These are phyloP conservation scores for Bryopsis sp. DNA, from an alignment of 139 green algal species.

Conservation along the genomic window DNA sequence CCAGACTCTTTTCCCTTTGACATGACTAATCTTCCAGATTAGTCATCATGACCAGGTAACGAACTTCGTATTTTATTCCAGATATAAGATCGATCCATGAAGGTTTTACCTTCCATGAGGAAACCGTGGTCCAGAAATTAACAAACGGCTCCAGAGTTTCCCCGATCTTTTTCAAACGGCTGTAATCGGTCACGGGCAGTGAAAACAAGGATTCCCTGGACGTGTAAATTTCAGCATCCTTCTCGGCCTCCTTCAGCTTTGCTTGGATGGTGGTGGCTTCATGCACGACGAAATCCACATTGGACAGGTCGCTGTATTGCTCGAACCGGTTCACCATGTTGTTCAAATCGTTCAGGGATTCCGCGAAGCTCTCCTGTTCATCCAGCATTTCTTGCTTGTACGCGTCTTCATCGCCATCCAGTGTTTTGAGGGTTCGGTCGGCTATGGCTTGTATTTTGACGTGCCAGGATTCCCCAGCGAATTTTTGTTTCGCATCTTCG, in stretches of 20 bases:
- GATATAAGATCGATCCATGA: too few relatives aligned
- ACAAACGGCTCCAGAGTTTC: slow-evolving; percentile 70
- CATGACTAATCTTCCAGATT: too few relatives aligned
- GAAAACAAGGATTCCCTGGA: slow-evolving; percentile 55
- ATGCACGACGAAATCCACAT: slow-evolving; percentile 1
- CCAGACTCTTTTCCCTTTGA: too few relatives aligned
- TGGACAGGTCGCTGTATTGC: not conserved
- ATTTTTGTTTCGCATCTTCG: slow-evolving; percentile 45
- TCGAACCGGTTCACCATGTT: not conserved
- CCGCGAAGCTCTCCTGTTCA: slow-evolving; percentile 55
- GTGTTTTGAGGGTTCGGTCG: slow-evolving; percentile 33
- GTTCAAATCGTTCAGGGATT: slow-evolving; percentile 31
- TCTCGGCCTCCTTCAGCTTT: slow-evolving; percentile 46
- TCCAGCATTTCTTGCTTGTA: slow-evolving; percentile 54
- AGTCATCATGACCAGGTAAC: too few relatives aligned
- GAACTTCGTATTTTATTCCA: too few relatives aligned
- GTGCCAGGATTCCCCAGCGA: slow-evolving; percentile 28
- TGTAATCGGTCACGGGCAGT: slow-evolving; percentile 51
- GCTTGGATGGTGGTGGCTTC: slow-evolving; percentile 18
- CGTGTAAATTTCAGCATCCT: slow-evolving; percentile 48
- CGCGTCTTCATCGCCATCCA: slow-evolving; percentile 29
- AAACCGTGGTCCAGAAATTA: slow-evolving; percentile 60
- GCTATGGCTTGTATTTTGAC: slow-evolving; percentile 23
- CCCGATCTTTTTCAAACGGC: slow-evolving; percentile 35
- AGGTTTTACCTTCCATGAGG: slow-evolving; percentile 34